Conservation (phyloP, 2,329 filamentous ascomycete genomes). For the Phialophora expanda region DNA sequence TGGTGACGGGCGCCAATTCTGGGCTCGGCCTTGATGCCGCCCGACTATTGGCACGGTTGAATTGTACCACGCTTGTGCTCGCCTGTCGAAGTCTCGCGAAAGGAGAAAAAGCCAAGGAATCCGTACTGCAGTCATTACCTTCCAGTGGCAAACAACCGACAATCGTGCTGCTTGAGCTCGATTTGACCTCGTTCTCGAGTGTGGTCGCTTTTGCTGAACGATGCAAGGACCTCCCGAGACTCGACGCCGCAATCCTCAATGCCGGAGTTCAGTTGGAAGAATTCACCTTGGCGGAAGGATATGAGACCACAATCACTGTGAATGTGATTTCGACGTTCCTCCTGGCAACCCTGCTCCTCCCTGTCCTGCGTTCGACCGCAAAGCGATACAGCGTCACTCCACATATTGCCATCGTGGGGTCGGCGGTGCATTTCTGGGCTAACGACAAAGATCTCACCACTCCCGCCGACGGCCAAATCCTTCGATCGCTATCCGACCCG, state of each 20-base stretch:
- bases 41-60: constrained; percentile 48
- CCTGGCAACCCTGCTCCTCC: constrained; percentile 38
- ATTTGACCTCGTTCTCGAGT: constrained; percentile 46
- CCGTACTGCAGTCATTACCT: constrained; percentile 39
- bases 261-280: constrained; percentile 50
- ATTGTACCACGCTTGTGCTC: constrained; percentile 54
- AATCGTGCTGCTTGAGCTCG: constrained; percentile 43
- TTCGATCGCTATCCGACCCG: constrained; percentile 40
- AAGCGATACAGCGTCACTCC: constrained; percentile 40
- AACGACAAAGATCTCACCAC: constrained; percentile 37
- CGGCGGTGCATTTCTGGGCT: constrained; percentile 48
- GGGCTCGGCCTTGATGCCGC: constrained; percentile 54
- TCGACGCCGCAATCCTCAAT: constrained; percentile 50
- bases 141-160: constrained; percentile 23
- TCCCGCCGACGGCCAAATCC: constrained; percentile 30
- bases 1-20: constrained; percentile 53
- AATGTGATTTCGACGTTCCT: constrained; percentile 42
- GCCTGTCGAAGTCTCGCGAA: constrained; percentile 47
- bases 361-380: constrained; percentile 51
- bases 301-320: constrained; percentile 41
- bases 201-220: constrained; percentile 46
- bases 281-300: constrained; percentile 42
- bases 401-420: constrained; percentile 42
- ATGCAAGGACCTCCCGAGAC: constrained; percentile 41
- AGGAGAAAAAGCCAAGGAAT: constrained; percentile 46